These are phyloP conservation scores for Amaranthus cruentus DNA, from an alignment of 148 eudicot genomes.

Conservation along the genomic window DNA sequence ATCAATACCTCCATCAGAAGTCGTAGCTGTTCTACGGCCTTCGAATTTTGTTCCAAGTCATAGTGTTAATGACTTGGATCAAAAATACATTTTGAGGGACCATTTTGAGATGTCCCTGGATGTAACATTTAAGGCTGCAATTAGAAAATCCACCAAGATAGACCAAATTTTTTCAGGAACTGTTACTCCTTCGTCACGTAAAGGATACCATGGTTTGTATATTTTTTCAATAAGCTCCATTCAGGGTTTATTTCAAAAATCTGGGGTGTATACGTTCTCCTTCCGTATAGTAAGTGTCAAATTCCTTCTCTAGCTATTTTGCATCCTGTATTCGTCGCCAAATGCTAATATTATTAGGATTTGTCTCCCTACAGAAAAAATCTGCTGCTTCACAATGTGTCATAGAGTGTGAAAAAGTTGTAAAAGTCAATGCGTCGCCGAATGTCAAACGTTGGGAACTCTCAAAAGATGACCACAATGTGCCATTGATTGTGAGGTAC, in stretches of 20 bases:
- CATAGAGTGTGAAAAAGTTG: conserved; percentile 25
- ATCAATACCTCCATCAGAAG: conserved; percentile 40
- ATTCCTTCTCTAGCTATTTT: background rate
- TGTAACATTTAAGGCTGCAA: conserved; percentile 27
- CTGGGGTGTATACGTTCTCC: conserved; percentile 50
- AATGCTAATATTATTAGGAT: background rate
- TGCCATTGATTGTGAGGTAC: conserved; percentile 34
- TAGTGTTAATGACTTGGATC: conserved; percentile 33
- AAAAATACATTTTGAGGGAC: conserved; percentile 48
- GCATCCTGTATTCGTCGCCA: background rate
- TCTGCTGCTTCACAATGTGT: background rate
- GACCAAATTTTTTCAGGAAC: conserved; percentile 30
- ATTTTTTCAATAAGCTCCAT: conserved; percentile 33
- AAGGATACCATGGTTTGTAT: conserved; percentile 53
- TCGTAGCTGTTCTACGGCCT: conserved; percentile 65
- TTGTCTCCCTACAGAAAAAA: conserved; percentile 29
- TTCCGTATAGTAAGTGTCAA: conserved; percentile 53
- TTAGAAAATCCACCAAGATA: conserved; percentile 6
- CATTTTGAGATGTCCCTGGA: conserved; percentile 46
- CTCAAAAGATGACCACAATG: conserved; percentile 18
- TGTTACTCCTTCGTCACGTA: conserved; percentile 25
- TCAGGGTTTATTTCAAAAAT: conserved; percentile 39
- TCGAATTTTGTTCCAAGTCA: conserved; percentile 28
- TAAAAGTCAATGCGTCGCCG: conserved; percentile 46
- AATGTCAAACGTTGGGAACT: conserved; percentile 40